Evolutionary conservation across 2,329 filamentous ascomycete genomes (phyloP).

Genomic region (Beauveria medogensis): DNA sequence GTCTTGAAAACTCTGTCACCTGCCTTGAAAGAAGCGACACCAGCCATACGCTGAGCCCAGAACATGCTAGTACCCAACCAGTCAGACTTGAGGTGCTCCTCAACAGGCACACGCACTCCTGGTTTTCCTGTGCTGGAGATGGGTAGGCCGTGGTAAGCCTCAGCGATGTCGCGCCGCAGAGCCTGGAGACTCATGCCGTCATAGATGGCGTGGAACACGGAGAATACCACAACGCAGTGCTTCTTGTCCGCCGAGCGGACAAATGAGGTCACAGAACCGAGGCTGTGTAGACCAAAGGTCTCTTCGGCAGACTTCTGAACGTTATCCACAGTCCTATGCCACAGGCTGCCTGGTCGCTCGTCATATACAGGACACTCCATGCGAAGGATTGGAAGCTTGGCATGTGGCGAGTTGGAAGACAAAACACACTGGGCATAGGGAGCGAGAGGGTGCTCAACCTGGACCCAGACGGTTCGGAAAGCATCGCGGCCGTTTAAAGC

Average conservation of each 20-base stretch:
- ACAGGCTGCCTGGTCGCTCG: conserved; percentile 1
- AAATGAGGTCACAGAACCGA: conserved; percentile 5
- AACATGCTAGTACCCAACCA: conserved; percentile 12
- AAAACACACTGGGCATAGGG: conserved; percentile 13
- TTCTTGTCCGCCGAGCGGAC: conserved; percentile 7
- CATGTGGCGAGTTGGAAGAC: neutral
- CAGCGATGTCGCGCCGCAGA: conserved; percentile 5
- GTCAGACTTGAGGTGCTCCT: conserved; percentile 10
- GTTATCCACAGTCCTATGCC: conserved; percentile 4
- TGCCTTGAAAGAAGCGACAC: conserved; percentile 4
- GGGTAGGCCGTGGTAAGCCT: conserved; percentile 8
- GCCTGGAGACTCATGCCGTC: conserved; percentile 10
- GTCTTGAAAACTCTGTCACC: neutral
- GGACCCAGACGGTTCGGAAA: conserved; percentile 13
- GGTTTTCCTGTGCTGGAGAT: conserved; percentile 9
- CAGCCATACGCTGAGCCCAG: conserved; percentile 10
- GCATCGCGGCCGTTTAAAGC: conserved; percentile 10
- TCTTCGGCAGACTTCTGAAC: conserved; percentile 10
- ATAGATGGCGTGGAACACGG: conserved; percentile 27
- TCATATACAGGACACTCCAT: conserved; percentile 4
- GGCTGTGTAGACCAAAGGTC: conserved; percentile 8
- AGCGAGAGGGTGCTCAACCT: conserved; percentile 12
- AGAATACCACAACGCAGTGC: conserved; percentile 20
- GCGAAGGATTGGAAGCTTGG: conserved; percentile 4
- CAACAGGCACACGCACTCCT: conserved; percentile 6